Evolutionary conservation across 1,284 basidiomycete species (phyloP), one percentile per base, ranked within the genome.

Genomic region (Rhodofomes roseus): DNA sequence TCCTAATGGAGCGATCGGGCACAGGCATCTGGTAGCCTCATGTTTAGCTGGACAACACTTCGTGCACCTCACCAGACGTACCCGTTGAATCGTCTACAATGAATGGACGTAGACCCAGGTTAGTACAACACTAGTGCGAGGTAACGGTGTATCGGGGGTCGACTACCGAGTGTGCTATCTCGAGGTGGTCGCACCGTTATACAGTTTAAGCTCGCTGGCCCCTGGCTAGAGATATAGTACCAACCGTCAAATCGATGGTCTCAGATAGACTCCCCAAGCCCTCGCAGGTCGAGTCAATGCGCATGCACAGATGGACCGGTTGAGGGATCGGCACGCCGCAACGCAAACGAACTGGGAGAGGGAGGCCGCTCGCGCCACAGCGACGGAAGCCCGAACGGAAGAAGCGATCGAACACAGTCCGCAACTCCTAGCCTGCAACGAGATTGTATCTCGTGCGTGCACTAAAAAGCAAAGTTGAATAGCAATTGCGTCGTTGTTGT

Each of bases 1-100:
- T 83, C 51, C 79, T 72, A 54, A 83, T 79, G 46, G 81, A 83
- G 79, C 79, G 82, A 69, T 89, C 84, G 41, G 87, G 85, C 52
- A 89, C 64, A 16, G 50, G 31, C 57, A 58, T 58, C 51, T 58
- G 36, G 23, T 50, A 27, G 46, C 46, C 46, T 50, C 25, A 50
- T 50, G 50, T 9, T 44, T 20, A 44, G 23, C 20, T 14, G n/a
- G n/a, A n/a, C n/a, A n/a, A n/a, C n/a, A n/a, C n/a, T n/a, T n/a
- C n/a, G n/a, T n/a, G n/a, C n/a, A n/a, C n/a, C n/a, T n/a, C n/a
- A n/a, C n/a, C n/a, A n/a, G n/a, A n/a, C n/a, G n/a, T n/a, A n/a
- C n/a, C n/a, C n/a, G n/a, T n/a, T n/a, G n/a, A n/a, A n/a, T n/a
- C n/a, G n/a, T n/a, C n/a, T n/a, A n/a, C n/a, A n/a, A n/a, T n/a